Evolutionary conservation across 1,139 yeast genomes (phyloP).

Genomic region (Scheffersomyces stambukii): DNA sequence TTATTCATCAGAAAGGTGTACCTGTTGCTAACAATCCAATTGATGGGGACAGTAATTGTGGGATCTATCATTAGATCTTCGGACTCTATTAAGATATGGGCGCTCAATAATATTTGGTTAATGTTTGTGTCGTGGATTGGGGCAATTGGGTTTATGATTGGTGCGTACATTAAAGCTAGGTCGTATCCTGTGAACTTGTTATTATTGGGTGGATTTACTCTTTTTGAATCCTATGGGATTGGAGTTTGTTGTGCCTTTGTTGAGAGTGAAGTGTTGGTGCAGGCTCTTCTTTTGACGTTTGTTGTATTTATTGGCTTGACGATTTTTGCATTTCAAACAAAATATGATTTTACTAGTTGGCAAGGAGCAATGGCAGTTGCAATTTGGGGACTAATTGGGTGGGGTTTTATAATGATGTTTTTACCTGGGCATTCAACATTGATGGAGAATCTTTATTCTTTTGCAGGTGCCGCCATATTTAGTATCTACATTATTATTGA

Average conservation of each 20-base stretch:
- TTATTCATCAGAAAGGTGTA: conserved; percentile 78
- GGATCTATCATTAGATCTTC: conserved; percentile 53
- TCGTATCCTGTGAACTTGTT: conserved; percentile 59
- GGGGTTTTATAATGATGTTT: conserved; percentile 67
- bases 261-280: conserved; percentile 61
- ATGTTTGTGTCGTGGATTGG: conserved; percentile 55
- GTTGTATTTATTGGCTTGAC: conserved; percentile 74
- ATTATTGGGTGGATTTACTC: conserved; percentile 61
- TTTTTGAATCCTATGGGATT: conserved; percentile 69
- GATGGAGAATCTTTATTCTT: conserved; percentile 47
- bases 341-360: conserved; percentile 74
- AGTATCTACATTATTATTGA: conserved; percentile 72
- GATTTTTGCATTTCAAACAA: conserved; percentile 74
- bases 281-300: conserved; percentile 68
- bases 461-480: conserved; percentile 71
- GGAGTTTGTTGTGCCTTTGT: conserved; percentile 66
- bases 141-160: conserved; percentile 59
- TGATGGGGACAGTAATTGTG: conserved; percentile 56
- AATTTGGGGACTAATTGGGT: conserved; percentile 67
- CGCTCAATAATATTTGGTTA: conserved; percentile 58
- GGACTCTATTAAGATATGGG: conserved; percentile 51
- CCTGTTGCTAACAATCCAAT: conserved; percentile 62
- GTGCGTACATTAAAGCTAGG: conserved; percentile 55
- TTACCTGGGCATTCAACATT: conserved; percentile 44
- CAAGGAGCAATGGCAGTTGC: conserved; percentile 59